Conservation (phyloP, 805 yeast genomes). For the Starmera amethionina region DNA sequence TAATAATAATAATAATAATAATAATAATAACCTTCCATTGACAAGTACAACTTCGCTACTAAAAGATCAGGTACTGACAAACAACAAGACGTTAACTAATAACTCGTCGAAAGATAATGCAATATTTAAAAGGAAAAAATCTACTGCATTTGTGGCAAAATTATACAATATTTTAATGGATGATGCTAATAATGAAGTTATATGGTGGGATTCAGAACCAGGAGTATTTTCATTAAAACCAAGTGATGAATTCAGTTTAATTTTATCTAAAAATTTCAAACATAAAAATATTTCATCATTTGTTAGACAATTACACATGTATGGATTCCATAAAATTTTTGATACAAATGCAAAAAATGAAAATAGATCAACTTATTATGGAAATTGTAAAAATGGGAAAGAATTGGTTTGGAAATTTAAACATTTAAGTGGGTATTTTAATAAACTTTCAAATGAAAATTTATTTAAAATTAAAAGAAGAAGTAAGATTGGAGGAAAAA, state of each 20-base stretch:
- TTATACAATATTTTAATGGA: constrained; percentile 55
- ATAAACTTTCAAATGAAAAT: constrained; percentile 60
- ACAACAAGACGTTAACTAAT: too few relatives aligned
- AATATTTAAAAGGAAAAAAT: too few relatives aligned
- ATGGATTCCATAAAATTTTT: constrained; percentile 79
- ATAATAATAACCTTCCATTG: too few relatives aligned
- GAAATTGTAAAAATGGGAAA: constrained; percentile 2
- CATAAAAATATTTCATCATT: constrained; percentile 91
- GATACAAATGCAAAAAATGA: constrained; percentile 13
- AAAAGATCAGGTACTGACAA: too few relatives aligned
- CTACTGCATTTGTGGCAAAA: constrained; percentile 51
- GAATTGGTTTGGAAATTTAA: constrained; percentile 63
- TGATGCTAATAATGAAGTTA: constrained; percentile 37
- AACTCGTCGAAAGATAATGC: too few relatives aligned
- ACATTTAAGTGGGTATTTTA: constrained; percentile 63
- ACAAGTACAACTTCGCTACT: too few relatives aligned
- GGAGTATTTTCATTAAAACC: constrained; percentile 59
- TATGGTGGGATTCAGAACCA: constrained; percentile 50
- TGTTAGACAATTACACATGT: constrained; percentile 92
- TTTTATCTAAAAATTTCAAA: constrained; percentile 70
- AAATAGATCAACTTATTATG: background rate
- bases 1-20: too few relatives aligned
- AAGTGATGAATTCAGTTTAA: constrained; percentile 50
- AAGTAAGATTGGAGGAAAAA: background rate
- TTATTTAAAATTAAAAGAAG: constrained; percentile 57